Evolutionary conservation across 1,284 basidiomycete species (phyloP).

Genomic region (Apiotrichum domesticum): DNA sequence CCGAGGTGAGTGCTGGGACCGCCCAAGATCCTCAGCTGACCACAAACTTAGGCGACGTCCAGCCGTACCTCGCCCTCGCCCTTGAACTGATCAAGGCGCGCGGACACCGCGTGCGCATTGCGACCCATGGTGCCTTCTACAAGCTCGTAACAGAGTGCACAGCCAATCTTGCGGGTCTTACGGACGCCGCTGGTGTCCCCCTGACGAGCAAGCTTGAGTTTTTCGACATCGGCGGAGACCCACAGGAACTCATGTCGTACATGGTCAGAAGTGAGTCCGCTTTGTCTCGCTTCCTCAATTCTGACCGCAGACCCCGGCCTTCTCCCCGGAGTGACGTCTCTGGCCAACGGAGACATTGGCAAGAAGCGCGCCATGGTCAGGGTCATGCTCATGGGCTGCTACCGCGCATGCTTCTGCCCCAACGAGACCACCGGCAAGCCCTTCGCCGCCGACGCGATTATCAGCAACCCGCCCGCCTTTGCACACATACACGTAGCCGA

Average conservation of each 20-base stretch:
- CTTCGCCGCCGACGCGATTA: slow-evolving; percentile 60
- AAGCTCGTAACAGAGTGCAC: slow-evolving; percentile 53
- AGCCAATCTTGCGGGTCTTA: slow-evolving; percentile 52
- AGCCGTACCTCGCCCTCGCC: slow-evolving; percentile 63
- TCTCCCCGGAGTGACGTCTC: slow-evolving; percentile 30
- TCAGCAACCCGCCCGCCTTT: slow-evolving; percentile 61
- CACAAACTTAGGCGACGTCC: slow-evolving; percentile 56
- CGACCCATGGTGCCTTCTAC: slow-evolving; percentile 60
- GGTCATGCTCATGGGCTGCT: slow-evolving; percentile 57
- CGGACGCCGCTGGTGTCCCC: slow-evolving; percentile 50
- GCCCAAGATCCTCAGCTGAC: background rate
- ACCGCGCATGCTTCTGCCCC: slow-evolving; percentile 53
- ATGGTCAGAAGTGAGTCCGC: slow-evolving; percentile 45
- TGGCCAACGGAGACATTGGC: slow-evolving; percentile 37
- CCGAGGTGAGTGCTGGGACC: slow-evolving; percentile 48
- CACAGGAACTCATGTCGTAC: slow-evolving; percentile 44
- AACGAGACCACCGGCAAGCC: slow-evolving; percentile 48
- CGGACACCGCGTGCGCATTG: slow-evolving; percentile 61
- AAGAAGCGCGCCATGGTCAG: slow-evolving; percentile 40
- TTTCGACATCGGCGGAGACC: slow-evolving; percentile 42
- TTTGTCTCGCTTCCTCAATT: no score
- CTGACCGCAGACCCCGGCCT: slow-evolving; percentile 38
- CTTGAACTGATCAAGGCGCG: slow-evolving; percentile 51
- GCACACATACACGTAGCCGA: slow-evolving; percentile 62
- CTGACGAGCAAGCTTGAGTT: slow-evolving; percentile 36